Percentiles rank a stretch among this genome's conserved stretches.
phyloP scores from a whole-genome alignment of 768 basidiomycete species.

The Lactarius evosmus region DNA sequence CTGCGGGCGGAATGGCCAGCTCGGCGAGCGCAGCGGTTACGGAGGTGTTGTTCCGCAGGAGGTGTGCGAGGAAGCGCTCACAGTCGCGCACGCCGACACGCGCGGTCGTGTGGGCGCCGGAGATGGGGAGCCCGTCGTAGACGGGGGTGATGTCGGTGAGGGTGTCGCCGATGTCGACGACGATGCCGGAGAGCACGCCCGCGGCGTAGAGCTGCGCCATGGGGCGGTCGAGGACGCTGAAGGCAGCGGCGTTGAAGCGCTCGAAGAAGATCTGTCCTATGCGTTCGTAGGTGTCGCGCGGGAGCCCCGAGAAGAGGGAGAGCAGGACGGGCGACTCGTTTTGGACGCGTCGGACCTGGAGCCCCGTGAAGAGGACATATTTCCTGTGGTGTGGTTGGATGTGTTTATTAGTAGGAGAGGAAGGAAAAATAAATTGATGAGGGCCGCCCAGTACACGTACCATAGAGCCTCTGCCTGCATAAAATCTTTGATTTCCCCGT shows the following conservation, averaged over 20 bases:
- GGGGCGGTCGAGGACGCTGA: constrained; percentile 78
- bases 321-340: constrained; percentile 87
- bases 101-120: constrained; percentile 52
- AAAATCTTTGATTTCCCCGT: constrained; percentile 73
- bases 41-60: constrained; percentile 66
- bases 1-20: constrained; percentile 35
- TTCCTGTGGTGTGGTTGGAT: constrained; percentile 54
- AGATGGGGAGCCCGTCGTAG: constrained; percentile 65
- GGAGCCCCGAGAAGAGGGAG: constrained; percentile 61
- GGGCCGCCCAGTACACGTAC: constrained; percentile 43
- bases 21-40: constrained; percentile 59
- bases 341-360: constrained; percentile 75
- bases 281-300: constrained; percentile 64
- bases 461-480: constrained; percentile 86
- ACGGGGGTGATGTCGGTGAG: constrained; percentile 76
- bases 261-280: constrained; percentile 88
- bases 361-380: constrained; percentile 69
- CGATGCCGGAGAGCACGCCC: constrained; percentile 65
- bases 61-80: constrained; percentile 68
- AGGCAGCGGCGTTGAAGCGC: constrained; percentile 84
- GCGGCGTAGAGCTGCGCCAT: constrained; percentile 81
- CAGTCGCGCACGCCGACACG: constrained; percentile 68
- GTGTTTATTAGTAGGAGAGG: background rate
- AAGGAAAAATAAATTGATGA: background rate
- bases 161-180: constrained; percentile 78